These are phyloP conservation scores for Artemisia annua DNA, from an alignment of 129 eudicot genomes.

Conservation along the genomic window DNA sequence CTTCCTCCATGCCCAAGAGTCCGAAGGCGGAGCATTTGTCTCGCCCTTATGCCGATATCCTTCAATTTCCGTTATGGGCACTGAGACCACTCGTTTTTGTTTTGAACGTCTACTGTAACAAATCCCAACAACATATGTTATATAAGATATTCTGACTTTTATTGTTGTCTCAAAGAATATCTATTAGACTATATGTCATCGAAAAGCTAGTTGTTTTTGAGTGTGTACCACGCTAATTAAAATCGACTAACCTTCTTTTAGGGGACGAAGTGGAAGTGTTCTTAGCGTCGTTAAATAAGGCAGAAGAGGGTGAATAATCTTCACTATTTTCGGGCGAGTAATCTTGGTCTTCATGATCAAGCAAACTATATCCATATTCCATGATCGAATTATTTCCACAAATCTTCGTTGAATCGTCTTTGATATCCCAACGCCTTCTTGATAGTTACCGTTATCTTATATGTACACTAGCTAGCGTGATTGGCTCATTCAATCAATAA, in stretches of 20 bases:
- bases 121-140: conserved; percentile 21
- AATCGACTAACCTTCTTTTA: conserved; percentile 57
- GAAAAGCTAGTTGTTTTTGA: not conserved
- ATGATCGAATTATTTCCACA: conserved; percentile 30
- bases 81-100: conserved; percentile 70
- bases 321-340: conserved; percentile 53
- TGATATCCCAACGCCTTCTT: not conserved
- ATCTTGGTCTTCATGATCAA: conserved; percentile 56
- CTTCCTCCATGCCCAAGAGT: conserved; percentile 98
- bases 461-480: conserved; percentile 19
- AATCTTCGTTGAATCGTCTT: not conserved
- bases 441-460: conserved; percentile 27
- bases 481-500: conserved; percentile 23
- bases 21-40: conserved; percentile 80
- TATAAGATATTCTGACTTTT: no score
- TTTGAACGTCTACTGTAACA: conserved; percentile 50
- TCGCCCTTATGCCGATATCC: conserved; percentile 70
- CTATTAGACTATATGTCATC: not conserved
- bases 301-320: conserved; percentile 67
- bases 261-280: conserved; percentile 64
- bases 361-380: conserved; percentile 40
- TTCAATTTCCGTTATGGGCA: conserved; percentile 74
- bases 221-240: conserved; percentile 1
- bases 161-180: not conserved
- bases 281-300: conserved; percentile 44